Evolutionary conservation across 1,139 yeast genomes (phyloP).

Genomic region (Debaryomyces coudertii): DNA sequence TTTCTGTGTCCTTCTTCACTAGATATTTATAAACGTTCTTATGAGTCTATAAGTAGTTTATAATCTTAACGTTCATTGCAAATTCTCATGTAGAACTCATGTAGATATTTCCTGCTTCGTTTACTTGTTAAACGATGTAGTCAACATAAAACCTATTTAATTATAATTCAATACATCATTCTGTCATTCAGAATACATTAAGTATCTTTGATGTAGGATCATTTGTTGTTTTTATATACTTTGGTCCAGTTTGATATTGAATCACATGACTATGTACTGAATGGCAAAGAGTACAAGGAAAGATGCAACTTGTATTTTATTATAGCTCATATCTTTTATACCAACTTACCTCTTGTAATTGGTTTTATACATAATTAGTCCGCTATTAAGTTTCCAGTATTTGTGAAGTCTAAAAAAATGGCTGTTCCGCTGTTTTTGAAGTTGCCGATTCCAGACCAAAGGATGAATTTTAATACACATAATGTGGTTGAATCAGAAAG

Average conservation of each 20-base stretch:
- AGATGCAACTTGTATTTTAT: not conserved
- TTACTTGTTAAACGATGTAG: not conserved
- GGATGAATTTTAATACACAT: conserved; percentile 18
- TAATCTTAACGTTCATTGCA: no score
- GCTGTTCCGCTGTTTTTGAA: conserved; percentile 5
- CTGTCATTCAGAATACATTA: no score
- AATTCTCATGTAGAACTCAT: not conserved
- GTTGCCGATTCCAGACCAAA: conserved; percentile 12
- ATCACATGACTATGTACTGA: not conserved
- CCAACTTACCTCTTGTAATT: not conserved
- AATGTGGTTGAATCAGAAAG: conserved; percentile 22
- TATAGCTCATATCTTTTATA: not conserved
- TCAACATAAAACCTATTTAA: not conserved
- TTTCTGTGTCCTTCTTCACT: no score
- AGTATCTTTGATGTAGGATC: no score
- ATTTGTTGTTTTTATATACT: no score
- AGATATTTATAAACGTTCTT: no score
- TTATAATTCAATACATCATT: no score
- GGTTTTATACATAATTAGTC: not conserved
- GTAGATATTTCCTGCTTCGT: not conserved
- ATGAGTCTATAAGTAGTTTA: no score
- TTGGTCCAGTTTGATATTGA: not conserved
- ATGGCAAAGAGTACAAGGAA: not conserved
- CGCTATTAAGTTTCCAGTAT: conserved; percentile 3
- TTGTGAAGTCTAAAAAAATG: conserved; percentile 3